phyloP scores from a whole-genome alignment of 176 grass and related monocot genomes.

The Alloteropsis semialata region DNA sequence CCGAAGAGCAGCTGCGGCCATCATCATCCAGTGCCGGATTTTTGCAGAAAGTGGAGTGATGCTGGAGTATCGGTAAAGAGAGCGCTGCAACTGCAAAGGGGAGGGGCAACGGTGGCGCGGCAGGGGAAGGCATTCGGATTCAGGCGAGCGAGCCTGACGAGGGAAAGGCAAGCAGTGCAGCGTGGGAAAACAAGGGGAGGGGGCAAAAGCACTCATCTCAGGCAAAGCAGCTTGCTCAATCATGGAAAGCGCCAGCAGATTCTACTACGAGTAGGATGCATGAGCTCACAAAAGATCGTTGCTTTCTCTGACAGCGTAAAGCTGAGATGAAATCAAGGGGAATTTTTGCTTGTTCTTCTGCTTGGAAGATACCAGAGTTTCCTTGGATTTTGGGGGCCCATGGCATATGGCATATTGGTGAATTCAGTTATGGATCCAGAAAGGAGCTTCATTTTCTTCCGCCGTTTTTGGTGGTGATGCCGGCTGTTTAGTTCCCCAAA shows the following conservation, averaged over 20 bases:
- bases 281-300: background rate
- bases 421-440: background rate
- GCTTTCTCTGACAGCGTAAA: conserved; percentile 16
- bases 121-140: background rate
- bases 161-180: background rate
- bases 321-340: conserved; percentile 1
- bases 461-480: background rate
- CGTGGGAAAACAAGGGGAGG: conserved; percentile 28
- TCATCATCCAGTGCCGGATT: conserved; percentile 26
- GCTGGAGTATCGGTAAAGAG: background rate
- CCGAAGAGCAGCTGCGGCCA: background rate
- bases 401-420: background rate
- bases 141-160: background rate
- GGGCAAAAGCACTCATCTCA: background rate
- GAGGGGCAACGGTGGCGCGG: background rate
- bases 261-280: too few relatives aligned
- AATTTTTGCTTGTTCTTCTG: too few relatives aligned
- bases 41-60: conserved; percentile 29
- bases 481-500: too few relatives aligned
- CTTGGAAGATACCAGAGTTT: conserved; percentile 2
- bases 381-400: background rate
- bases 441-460: background rate
- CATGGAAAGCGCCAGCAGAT: conserved; percentile 20
- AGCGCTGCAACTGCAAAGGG: background rate
- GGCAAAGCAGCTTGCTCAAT: conserved; percentile 28